A percentile compares a stretch with the other conserved stretches of the same genome.
phyloP scores from a whole-genome alignment of 2,329 filamentous ascomycete species.

The Ceratocystis variospora region DNA sequence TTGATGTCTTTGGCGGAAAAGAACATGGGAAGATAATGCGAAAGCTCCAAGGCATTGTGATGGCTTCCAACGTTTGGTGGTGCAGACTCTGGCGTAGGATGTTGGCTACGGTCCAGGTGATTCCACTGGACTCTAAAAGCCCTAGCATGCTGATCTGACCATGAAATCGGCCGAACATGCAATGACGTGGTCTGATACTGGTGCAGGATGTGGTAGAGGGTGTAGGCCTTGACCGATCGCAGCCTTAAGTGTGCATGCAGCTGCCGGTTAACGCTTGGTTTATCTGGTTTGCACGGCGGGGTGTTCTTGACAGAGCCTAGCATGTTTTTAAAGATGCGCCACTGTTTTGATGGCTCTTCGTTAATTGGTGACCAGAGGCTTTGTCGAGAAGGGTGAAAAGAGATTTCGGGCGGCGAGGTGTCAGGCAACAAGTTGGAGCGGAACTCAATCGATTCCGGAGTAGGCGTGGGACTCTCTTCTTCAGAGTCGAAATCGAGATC shows the following conservation, averaged over 20 bases:
- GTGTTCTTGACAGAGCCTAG: neutral
- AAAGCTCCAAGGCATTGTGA: neutral
- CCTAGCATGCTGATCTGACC: slow-evolving; percentile 39
- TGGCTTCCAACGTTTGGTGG: neutral
- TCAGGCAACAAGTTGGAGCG: neutral
- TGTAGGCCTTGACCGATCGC: slow-evolving; percentile 11
- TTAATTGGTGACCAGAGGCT: neutral
- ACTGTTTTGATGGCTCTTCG: neutral
- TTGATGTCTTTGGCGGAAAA: neutral
- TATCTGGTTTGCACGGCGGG: neutral
- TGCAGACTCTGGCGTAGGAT: neutral
- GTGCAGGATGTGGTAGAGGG: slow-evolving; percentile 15
- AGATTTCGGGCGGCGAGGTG: neutral
- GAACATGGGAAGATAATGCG: neutral
- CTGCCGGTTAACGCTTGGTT: neutral
- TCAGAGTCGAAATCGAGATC: neutral
- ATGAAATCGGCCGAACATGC: slow-evolving; percentile 40
- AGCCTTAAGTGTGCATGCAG: neutral
- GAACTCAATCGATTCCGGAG: neutral
- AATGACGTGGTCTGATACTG: slow-evolving; percentile 27
- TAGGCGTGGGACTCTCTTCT: neutral
- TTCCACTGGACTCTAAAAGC: slow-evolving; percentile 37
- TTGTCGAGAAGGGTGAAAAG: neutral
- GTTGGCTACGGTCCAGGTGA: slow-evolving; percentile 26
- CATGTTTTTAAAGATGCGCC: neutral